Conservation (phyloP, 2,329 filamentous ascomycete species). For the Arachnomyces sp. region DNA sequence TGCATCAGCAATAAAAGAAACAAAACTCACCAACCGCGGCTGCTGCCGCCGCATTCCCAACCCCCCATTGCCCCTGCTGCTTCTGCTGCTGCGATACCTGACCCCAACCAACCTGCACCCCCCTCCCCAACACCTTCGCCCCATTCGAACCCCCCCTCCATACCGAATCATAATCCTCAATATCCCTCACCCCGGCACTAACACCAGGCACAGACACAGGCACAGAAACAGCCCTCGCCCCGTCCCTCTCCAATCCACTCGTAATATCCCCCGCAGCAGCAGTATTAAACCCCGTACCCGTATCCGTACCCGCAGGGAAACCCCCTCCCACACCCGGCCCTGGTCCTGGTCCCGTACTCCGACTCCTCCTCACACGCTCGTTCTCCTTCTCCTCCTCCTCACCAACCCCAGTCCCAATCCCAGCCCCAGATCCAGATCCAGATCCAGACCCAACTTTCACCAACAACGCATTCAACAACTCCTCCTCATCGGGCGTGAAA, state of each 20-base stretch:
- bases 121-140: constrained; percentile 34
- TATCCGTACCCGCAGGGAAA: too few species aligned
- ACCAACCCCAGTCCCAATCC: background rate
- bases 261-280: too few species aligned
- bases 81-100: constrained; percentile 13
- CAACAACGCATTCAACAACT: constrained; percentile 44
- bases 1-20: constrained; percentile 28
- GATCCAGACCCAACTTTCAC: constrained; percentile 31
- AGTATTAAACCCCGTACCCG: too few species aligned
- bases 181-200: constrained; percentile 27
- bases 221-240: too few species aligned
- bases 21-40: constrained; percentile 25
- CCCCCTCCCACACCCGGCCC: too few species aligned
- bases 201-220: constrained; percentile 14
- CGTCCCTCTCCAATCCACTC: too few species aligned
- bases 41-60: constrained; percentile 18
- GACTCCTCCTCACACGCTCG: background rate
- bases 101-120: constrained; percentile 26
- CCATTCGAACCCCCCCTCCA: constrained; percentile 25
- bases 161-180: constrained; percentile 37
- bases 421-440: constrained; percentile 13
- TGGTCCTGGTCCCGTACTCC: constrained; percentile 4
- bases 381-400: too few species aligned
- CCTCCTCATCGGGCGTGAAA: constrained; percentile 50
- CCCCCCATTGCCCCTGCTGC: constrained; percentile 16